Conservation (phyloP, 148 eudicot species). For the Silene uniflora region DNA sequence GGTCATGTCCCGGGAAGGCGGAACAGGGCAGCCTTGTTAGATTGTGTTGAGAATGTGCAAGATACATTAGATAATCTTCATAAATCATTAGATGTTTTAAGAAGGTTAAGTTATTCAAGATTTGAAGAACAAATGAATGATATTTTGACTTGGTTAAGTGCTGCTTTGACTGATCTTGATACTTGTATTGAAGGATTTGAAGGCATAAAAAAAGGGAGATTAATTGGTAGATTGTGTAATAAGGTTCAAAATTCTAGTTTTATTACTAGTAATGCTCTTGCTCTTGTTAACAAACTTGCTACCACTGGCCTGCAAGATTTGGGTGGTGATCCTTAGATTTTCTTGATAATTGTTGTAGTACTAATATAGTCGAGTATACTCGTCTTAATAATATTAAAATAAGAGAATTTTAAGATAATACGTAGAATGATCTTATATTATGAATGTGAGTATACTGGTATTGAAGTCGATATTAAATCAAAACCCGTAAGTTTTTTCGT, state of each 20-base stretch:
- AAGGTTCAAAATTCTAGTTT: constrained; percentile 38
- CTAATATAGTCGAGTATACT: too few relatives aligned
- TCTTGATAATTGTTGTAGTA: too few relatives aligned
- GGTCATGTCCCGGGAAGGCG: constrained; percentile 33
- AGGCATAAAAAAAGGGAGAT: constrained; percentile 18
- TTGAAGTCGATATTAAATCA: too few relatives aligned
- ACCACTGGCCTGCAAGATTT: constrained; percentile 20
- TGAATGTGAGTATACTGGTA: too few relatives aligned
- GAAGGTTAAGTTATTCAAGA: constrained; percentile 33
- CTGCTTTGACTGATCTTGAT: constrained; percentile 61
- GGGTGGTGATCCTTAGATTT: constrained; percentile 11
- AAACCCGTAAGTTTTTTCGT: too few relatives aligned
- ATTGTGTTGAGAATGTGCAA: constrained; percentile 57
- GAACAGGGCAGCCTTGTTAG: constrained; percentile 39
- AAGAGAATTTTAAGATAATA: neutral
- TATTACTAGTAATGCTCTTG: constrained; percentile 75
- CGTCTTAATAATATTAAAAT: too few relatives aligned
- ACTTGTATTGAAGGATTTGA: constrained; percentile 75
- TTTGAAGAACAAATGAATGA: constrained; percentile 47
- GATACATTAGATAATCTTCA: constrained; percentile 51
- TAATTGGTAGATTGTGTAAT: constrained; percentile 22
- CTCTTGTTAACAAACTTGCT: constrained; percentile 51
- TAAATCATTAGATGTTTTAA: constrained; percentile 38
- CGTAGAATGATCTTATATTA: too few relatives aligned
- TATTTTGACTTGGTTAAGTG: constrained; percentile 66